phyloP scores from a whole-genome alignment of 2,329 filamentous ascomycete species.

The Clarireedia hainanense region DNA sequence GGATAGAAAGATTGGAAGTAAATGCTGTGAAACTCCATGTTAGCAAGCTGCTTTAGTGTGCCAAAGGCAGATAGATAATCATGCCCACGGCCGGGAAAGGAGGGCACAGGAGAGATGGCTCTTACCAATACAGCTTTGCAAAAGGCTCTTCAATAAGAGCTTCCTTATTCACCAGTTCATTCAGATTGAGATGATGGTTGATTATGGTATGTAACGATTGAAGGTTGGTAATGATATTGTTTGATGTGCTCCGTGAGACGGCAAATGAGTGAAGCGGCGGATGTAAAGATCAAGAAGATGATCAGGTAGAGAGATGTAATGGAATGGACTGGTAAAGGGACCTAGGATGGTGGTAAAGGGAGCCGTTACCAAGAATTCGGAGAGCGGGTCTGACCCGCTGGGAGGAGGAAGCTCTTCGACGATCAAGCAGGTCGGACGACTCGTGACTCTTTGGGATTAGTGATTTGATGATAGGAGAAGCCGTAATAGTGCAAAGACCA shows the following conservation, averaged over 20 bases:
- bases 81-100: neutral
- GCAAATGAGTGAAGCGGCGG: constrained; percentile 14
- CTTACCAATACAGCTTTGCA: constrained; percentile 13
- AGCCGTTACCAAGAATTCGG: constrained; percentile 23
- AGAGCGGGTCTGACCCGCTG: constrained; percentile 23
- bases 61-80: neutral
- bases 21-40: constrained; percentile 11
- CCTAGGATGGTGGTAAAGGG: constrained; percentile 9
- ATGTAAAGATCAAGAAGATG: constrained; percentile 11
- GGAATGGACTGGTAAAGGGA: constrained; percentile 15
- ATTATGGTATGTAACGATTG: constrained; percentile 10
- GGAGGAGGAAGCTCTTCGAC: constrained; percentile 6
- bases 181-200: constrained; percentile 19
- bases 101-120: neutral
- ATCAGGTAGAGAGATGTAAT: constrained; percentile 15
- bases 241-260: constrained; percentile 11
- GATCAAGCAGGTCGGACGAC: constrained; percentile 6
- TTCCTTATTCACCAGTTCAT: constrained; percentile 27
- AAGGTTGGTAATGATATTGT: constrained; percentile 9
- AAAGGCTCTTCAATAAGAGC: constrained; percentile 28
- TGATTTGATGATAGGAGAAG: constrained; percentile 10
- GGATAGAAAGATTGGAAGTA: constrained; percentile 4
- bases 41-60: neutral
- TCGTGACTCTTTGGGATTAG: constrained; percentile 7
- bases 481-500: neutral